Evolutionary conservation across 2,329 filamentous ascomycete species (phyloP).

Genomic region (Exserohilum turcica): DNA sequence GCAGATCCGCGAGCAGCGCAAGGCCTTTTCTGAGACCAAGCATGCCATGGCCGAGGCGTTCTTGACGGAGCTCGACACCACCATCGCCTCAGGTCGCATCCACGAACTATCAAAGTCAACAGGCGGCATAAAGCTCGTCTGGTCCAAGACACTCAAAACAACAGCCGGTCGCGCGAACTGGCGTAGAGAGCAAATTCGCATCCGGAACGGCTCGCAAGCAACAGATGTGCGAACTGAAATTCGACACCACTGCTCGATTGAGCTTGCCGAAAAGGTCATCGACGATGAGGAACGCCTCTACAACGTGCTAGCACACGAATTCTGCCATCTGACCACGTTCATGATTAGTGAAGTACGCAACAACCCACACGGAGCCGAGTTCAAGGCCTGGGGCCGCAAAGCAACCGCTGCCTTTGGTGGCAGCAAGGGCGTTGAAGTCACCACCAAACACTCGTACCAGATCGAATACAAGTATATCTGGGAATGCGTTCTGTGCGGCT

Average conservation of each 20-base stretch:
- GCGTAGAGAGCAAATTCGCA: constrained; percentile 52
- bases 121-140: constrained; percentile 72
- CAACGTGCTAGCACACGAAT: constrained; percentile 95
- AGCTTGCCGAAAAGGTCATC: constrained; percentile 88
- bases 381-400: constrained; percentile 70
- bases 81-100: constrained; percentile 67
- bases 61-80: constrained; percentile 69
- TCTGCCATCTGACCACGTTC: constrained; percentile 91
- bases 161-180: constrained; percentile 70
- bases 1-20: constrained; percentile 47
- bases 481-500: constrained; percentile 71
- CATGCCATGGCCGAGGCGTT: constrained; percentile 67
- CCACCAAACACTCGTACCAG: constrained; percentile 85
- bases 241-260: constrained; percentile 74
- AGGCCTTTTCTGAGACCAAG: constrained; percentile 67
- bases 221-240: constrained; percentile 38
- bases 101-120: constrained; percentile 63
- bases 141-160: constrained; percentile 79
- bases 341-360: constrained; percentile 78
- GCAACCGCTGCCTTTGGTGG: constrained; percentile 61
- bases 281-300: constrained; percentile 73
- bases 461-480: constrained; percentile 95
- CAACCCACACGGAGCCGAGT: constrained; percentile 81
- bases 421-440: constrained; percentile 71
- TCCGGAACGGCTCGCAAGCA: constrained; percentile 32